These are phyloP conservation scores for Boletus barrowsii DNA, from an alignment of 768 basidiomycete species.

Conservation along the genomic window DNA sequence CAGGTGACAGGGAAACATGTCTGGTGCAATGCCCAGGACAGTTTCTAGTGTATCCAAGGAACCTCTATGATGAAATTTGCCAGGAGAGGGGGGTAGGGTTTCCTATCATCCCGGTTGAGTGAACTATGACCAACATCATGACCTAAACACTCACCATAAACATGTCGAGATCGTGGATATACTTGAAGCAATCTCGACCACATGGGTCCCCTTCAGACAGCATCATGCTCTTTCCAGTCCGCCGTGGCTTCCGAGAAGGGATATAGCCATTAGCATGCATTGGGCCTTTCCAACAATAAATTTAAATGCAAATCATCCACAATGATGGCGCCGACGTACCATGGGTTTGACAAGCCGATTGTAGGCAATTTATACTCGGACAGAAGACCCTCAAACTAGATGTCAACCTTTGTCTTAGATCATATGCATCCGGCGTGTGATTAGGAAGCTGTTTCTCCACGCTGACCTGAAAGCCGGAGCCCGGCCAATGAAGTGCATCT, in stretches of 20 bases:
- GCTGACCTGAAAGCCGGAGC: constrained; percentile 2
- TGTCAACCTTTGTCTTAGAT: constrained; percentile 34
- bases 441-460: not conserved
- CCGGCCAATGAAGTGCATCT: constrained; percentile 40
- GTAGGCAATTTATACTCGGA: constrained; percentile 43
- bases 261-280: constrained; percentile 9
- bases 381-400: constrained; percentile 40
- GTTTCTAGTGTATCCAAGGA: constrained; percentile 29
- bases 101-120: constrained; percentile 12
- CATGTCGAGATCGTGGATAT: constrained; percentile 23
- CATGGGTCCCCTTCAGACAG: constrained; percentile 30
- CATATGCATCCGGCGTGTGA: constrained; percentile 16
- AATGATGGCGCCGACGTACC: constrained; percentile 13
- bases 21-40: constrained; percentile 42
- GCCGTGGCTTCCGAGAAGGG: constrained; percentile 20
- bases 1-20: constrained; percentile 48
- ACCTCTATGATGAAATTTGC: not conserved
- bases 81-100: constrained; percentile 18
- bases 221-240: constrained; percentile 23
- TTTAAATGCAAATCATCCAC: not conserved
- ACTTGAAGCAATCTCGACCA: constrained; percentile 31
- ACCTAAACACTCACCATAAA: constrained; percentile 16
- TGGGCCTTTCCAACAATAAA: not conserved
- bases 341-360: constrained; percentile 40
- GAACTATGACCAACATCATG: accelerated